phyloP scores from a whole-genome alignment of 2,329 filamentous ascomycete species.

The Ophiostoma ulmi region DNA sequence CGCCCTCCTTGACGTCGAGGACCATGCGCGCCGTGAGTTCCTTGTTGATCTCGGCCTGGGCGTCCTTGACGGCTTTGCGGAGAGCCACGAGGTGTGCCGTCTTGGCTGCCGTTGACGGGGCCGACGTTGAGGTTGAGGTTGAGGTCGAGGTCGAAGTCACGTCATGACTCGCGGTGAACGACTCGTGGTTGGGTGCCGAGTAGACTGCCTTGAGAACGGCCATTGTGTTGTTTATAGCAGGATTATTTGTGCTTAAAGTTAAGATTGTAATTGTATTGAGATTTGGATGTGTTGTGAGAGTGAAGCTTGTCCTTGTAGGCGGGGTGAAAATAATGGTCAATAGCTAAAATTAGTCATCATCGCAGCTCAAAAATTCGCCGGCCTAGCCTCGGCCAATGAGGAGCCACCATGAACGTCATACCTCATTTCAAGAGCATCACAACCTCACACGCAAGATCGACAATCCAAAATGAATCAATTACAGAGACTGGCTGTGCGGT shows the following conservation, averaged over 20 bases:
- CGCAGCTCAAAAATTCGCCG: neutral
- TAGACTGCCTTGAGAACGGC: constrained; percentile 22
- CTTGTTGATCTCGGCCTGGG: constrained; percentile 65
- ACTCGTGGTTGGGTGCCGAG: constrained; percentile 21
- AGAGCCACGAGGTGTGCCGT: constrained; percentile 56
- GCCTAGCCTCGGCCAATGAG: neutral
- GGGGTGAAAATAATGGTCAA: neutral
- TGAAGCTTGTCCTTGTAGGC: neutral
- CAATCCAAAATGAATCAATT: constrained; percentile 1
- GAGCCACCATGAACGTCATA: neutral
- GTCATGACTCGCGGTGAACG: constrained; percentile 17
- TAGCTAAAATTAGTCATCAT: neutral
- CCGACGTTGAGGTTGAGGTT: neutral
- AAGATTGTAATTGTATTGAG: neutral
- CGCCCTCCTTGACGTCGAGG: constrained; percentile 53
- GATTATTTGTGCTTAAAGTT: neutral
- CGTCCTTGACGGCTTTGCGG: constrained; percentile 48
- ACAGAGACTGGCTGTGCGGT: constrained; percentile 7
- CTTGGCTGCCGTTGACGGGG: constrained; percentile 42
- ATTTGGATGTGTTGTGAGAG: neutral
- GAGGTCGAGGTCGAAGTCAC: constrained; percentile 27
- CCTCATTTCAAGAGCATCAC: neutral
- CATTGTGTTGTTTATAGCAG: constrained; percentile 14
- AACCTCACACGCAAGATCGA: neutral
- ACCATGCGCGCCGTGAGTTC: constrained; percentile 72